Evolutionary conservation across 805 yeast species (phyloP).

Genomic region (Lachancea mirantina): DNA sequence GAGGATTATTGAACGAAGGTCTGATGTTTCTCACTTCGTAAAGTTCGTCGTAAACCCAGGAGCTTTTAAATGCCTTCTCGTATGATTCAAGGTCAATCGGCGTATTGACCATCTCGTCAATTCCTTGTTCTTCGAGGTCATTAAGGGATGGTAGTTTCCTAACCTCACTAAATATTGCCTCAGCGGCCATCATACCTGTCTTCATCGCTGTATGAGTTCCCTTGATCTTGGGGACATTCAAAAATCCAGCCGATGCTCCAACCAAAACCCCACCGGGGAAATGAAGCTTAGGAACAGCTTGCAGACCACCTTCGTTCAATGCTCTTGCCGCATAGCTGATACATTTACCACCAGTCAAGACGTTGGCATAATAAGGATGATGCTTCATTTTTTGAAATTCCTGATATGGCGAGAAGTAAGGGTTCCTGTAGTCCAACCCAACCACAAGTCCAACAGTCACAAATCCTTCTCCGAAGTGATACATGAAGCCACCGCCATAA

Average conservation of each 20-base stretch:
- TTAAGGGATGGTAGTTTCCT: constrained; percentile 37
- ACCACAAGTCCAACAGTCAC: constrained; percentile 92
- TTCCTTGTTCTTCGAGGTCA: constrained; percentile 37
- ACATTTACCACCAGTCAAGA: constrained; percentile 84
- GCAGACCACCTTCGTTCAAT: constrained; percentile 93
- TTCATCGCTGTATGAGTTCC: constrained; percentile 98
- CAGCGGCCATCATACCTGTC: constrained; percentile 93
- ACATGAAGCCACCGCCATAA: constrained; percentile 96
- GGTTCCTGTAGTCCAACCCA: constrained; percentile 91
- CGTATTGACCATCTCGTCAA: constrained; percentile 33
- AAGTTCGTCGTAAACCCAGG: constrained; percentile 85
- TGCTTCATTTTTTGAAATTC: constrained; percentile 93
- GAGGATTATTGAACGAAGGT: constrained; percentile 74
- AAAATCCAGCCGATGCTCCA: constrained; percentile 94
- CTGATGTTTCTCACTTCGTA: constrained; percentile 82
- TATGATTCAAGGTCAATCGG: constrained; percentile 50
- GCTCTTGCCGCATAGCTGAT: constrained; percentile 94
- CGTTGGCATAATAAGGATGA: constrained; percentile 74
- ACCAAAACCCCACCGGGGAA: constrained; percentile 97
- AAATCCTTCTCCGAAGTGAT: constrained; percentile 90
- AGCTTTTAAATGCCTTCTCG: constrained; percentile 56
- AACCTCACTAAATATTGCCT: constrained; percentile 54
- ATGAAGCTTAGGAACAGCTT: constrained; percentile 79
- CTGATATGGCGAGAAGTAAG: constrained; percentile 90
- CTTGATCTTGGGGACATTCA: constrained; percentile 95